Evolutionary conservation across 1,284 basidiomycete species (phyloP).

Genomic region (Irpex rosettiformis): DNA sequence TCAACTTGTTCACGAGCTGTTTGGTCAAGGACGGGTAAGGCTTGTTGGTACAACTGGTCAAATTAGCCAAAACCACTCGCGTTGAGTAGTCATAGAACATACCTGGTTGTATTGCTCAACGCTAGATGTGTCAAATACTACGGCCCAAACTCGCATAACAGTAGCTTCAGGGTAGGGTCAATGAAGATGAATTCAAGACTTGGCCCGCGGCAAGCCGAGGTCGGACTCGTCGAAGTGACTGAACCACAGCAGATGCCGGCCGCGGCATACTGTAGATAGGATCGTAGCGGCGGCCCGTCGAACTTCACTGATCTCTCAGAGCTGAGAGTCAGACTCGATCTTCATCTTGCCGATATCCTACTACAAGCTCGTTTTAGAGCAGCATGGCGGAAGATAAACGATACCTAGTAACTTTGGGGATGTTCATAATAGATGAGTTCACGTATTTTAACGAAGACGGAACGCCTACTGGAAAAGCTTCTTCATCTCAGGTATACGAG

Average conservation of each 20-base stretch:
- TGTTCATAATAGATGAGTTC: constrained; percentile 90
- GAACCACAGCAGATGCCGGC: background rate
- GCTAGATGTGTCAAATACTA: constrained; percentile 29
- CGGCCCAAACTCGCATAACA: constrained; percentile 62
- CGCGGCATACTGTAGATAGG: too few species aligned
- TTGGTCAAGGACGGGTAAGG: constrained; percentile 52
- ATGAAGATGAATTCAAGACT: too few species aligned
- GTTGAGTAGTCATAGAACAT: constrained; percentile 20
- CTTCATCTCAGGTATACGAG: constrained; percentile 55
- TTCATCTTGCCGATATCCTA: too few species aligned
- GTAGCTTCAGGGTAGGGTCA: too few species aligned
- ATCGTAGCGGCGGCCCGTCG: too few species aligned
- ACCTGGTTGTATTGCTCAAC: constrained; percentile 45
- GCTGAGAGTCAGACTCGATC: too few species aligned
- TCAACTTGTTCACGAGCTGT: constrained; percentile 51
- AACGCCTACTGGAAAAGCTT: constrained; percentile 40
- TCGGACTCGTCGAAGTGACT: background rate
- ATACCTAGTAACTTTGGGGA: constrained; percentile 67
- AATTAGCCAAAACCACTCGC: background rate
- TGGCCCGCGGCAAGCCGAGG: too few species aligned
- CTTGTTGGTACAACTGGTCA: constrained; percentile 53
- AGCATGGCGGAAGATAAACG: constrained; percentile 8
- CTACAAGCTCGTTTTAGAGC: too few species aligned
- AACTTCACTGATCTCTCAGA: too few species aligned
- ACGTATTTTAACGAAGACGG: constrained; percentile 57